Conservation (phyloP, 352 stramenopile genomes). For the Saprolegnia parasitica region DNA sequence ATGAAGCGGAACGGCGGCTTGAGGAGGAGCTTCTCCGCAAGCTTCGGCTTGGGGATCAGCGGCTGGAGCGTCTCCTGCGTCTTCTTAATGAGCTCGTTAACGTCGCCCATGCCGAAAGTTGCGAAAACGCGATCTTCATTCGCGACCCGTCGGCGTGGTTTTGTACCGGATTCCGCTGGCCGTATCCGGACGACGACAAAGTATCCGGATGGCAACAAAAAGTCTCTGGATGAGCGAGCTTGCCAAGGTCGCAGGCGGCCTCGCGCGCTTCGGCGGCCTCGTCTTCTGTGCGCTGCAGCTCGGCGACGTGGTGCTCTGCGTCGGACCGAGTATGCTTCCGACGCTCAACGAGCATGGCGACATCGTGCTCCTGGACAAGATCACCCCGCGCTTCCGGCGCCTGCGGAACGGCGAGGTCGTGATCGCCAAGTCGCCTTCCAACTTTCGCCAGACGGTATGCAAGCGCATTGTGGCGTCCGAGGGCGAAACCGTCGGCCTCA, state of each 20-base stretch:
- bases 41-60: slow-evolving; percentile 91
- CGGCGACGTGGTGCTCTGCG: slow-evolving; percentile 81
- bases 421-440: slow-evolving; percentile 83
- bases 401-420: slow-evolving; percentile 80
- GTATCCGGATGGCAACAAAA: slow-evolving; percentile 19
- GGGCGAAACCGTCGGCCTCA: slow-evolving; percentile 73
- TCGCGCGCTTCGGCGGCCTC: slow-evolving; percentile 68
- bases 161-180: neutral
- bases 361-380: slow-evolving; percentile 87
- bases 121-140: neutral
- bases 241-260: slow-evolving; percentile 13
- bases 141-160: neutral
- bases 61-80: slow-evolving; percentile 82
- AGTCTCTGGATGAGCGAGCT: slow-evolving; percentile 8
- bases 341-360: slow-evolving; percentile 87
- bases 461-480: slow-evolving; percentile 86
- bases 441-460: slow-evolving; percentile 81
- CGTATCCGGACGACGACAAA: slow-evolving; percentile 16
- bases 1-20: slow-evolving; percentile 97
- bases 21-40: slow-evolving; percentile 91
- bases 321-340: slow-evolving; percentile 86
- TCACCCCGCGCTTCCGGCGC: slow-evolving; percentile 59
- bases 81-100: slow-evolving; percentile 52
- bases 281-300: slow-evolving; percentile 66
- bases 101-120: slow-evolving; percentile 18